Conservation (phyloP, 2,329 filamentous ascomycete species). For the Ophiostoma quercus region DNA sequence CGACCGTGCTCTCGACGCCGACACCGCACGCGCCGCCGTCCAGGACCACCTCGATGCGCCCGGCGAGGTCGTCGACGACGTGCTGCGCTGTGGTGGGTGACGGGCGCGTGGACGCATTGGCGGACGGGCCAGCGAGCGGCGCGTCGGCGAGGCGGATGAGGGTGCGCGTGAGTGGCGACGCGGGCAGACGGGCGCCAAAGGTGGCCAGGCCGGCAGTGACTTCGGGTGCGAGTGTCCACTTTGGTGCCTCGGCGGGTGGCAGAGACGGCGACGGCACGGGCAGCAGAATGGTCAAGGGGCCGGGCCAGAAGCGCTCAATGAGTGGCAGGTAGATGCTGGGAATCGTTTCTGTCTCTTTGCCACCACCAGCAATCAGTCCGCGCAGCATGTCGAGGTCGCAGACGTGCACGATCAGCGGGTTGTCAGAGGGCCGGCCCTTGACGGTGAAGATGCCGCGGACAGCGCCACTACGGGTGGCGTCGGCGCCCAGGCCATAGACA, state of each 20-base stretch:
- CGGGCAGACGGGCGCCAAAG: constrained; percentile 87
- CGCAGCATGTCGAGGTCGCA: constrained; percentile 74
- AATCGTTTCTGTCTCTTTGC: constrained; percentile 40
- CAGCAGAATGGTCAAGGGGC: constrained; percentile 84
- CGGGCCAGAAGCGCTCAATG: constrained; percentile 85
- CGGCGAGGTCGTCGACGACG: constrained; percentile 80
- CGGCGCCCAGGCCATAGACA: constrained; percentile 93
- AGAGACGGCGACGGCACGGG: constrained; percentile 62
- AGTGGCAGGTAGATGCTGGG: constrained; percentile 72
- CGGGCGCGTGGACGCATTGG: constrained; percentile 89
- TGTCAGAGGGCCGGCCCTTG: constrained; percentile 87
- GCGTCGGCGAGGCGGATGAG: constrained; percentile 74
- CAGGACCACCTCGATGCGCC: constrained; percentile 77
- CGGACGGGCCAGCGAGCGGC: constrained; percentile 85
- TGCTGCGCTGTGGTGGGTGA: constrained; percentile 88
- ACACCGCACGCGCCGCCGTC: constrained; percentile 84
- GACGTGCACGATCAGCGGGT: constrained; percentile 91
- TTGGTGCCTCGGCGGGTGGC: neutral
- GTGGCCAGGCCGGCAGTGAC: constrained; percentile 80
- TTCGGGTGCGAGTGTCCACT: constrained; percentile 64
- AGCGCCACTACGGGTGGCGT: constrained; percentile 77
- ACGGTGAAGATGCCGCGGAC: constrained; percentile 89
- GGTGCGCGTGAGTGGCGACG: constrained; percentile 74
- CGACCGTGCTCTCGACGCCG: constrained; percentile 93
- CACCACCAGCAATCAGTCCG: constrained; percentile 45